These are phyloP conservation scores for Achaetomium macrosporum DNA, from an alignment of 2,329 filamentous ascomycete genomes.

Conservation along the genomic window DNA sequence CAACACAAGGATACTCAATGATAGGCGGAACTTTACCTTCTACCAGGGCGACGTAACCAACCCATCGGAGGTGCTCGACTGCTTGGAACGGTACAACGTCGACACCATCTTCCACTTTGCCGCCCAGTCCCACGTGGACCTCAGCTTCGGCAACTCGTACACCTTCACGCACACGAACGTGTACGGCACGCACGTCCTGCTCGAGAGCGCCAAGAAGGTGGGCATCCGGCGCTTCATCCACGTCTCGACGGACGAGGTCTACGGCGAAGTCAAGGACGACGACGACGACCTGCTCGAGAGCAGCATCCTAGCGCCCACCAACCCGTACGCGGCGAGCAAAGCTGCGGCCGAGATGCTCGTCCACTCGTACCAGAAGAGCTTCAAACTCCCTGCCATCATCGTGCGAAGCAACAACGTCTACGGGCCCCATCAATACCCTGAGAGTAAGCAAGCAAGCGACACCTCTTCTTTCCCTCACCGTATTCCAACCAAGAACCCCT, in stretches of 20 bases:
- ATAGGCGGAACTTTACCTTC: conserved; percentile 67
- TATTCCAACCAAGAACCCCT: background rate
- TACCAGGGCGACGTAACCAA: conserved; percentile 75
- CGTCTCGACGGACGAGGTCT: conserved; percentile 80
- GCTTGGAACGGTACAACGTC: conserved; percentile 64
- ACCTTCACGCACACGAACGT: conserved; percentile 78
- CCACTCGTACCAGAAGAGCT: conserved; percentile 80
- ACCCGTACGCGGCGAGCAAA: conserved; percentile 76
- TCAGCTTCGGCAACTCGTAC: conserved; percentile 78
- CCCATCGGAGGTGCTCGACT: conserved; percentile 62
- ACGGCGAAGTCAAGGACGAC: conserved; percentile 69
- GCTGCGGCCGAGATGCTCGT: conserved; percentile 80
- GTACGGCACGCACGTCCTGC: conserved; percentile 74
- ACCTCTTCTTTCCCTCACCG: background rate
- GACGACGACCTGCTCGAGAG: conserved; percentile 67
- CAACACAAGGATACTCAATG: conserved; percentile 66
- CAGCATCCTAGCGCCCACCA: conserved; percentile 71
- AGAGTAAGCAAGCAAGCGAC: conserved; percentile 52
- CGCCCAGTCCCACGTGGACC: conserved; percentile 77
- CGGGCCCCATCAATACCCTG: conserved; percentile 76
- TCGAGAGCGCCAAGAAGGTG: conserved; percentile 70
- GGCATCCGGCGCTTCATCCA: conserved; percentile 70
- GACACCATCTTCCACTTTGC: conserved; percentile 82
- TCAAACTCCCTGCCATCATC: conserved; percentile 73
- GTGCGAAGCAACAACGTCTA: conserved; percentile 82